Percentiles rank a stretch among this genome's conserved stretches.
Conservation (phyloP, 371 early-diverging fungal species). For the Encephalitozoon cuniculi region DNA sequence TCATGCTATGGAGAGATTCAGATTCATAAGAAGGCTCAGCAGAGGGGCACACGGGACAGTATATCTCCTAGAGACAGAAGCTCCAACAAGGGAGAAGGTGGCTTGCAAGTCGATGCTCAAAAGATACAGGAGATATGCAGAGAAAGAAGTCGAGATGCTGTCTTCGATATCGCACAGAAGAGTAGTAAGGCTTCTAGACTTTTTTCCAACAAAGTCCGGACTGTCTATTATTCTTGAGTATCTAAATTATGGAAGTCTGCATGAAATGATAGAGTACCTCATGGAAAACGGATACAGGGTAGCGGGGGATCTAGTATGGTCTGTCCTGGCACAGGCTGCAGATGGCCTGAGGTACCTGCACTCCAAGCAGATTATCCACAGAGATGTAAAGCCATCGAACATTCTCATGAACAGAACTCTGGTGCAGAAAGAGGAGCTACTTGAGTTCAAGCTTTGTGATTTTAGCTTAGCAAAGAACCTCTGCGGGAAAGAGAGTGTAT, state of each 20-base stretch:
- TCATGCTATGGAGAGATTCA: constrained; percentile 46
- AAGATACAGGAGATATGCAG: constrained; percentile 54
- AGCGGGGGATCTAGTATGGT: constrained; percentile 67
- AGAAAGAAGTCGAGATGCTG: constrained; percentile 75
- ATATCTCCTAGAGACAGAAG: constrained; percentile 40
- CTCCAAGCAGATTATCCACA: constrained; percentile 80
- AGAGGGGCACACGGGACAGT: constrained; percentile 57
- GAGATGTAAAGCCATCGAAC: constrained; percentile 89
- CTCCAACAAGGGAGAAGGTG: constrained; percentile 3
- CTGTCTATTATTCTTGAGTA: constrained; percentile 78
- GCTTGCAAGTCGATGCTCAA: constrained; percentile 49
- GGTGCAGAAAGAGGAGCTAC: not conserved
- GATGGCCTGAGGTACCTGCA: constrained; percentile 85
- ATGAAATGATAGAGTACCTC: constrained; percentile 68
- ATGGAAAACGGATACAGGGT: constrained; percentile 67
- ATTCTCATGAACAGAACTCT: constrained; percentile 70
- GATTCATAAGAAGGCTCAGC: constrained; percentile 54
- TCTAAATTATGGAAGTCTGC: constrained; percentile 72
- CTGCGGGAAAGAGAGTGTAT: not conserved
- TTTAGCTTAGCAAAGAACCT: constrained; percentile 46
- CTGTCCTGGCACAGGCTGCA: constrained; percentile 72
- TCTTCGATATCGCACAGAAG: constrained; percentile 77
- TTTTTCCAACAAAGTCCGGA: constrained; percentile 63
- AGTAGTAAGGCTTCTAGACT: constrained; percentile 74
- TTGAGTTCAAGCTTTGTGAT: constrained; percentile 60